Evolutionary conservation across 805 yeast species (phyloP).

Genomic region (Kluyveromyces lactis): DNA sequence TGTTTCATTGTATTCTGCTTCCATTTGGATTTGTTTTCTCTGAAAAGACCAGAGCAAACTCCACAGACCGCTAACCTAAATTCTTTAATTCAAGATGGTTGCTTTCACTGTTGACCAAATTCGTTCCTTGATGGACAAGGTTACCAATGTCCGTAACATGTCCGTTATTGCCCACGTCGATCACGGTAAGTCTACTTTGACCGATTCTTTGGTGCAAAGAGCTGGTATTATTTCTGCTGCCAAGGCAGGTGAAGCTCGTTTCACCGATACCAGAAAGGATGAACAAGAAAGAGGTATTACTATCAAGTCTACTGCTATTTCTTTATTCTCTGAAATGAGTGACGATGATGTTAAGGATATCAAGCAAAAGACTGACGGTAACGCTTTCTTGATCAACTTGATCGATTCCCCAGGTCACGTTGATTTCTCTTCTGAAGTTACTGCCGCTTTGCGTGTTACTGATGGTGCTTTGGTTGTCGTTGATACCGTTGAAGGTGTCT

Average conservation of each 20-base stretch:
- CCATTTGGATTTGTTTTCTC: no score
- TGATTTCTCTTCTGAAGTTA: conserved; percentile 99
- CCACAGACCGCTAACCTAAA: conserved; percentile 11
- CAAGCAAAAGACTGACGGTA: conserved; percentile 81
- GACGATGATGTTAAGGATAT: conserved; percentile 80
- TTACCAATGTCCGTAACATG: conserved; percentile 99
- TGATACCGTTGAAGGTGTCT: conserved; percentile 99
- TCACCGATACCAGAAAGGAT: conserved; percentile 99
- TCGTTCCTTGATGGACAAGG: conserved; percentile 99
- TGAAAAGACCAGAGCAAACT: not conserved
- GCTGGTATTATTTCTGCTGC: conserved; percentile 99
- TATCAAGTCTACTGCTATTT: conserved; percentile 97
- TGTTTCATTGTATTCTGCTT: no score
- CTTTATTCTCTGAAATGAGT: conserved; percentile 80
- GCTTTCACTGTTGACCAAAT: conserved; percentile 76
- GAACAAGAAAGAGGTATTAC: conserved; percentile 99
- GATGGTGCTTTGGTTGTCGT: conserved; percentile 99
- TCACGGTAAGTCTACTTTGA: conserved; percentile 99
- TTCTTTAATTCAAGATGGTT: conserved; percentile 22
- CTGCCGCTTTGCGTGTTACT: conserved; percentile 99
- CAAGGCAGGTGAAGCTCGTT: conserved; percentile 99
- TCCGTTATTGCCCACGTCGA: conserved; percentile 99
- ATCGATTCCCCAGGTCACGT: conserved; percentile 99
- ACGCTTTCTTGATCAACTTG: conserved; percentile 93
- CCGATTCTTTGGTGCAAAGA: conserved; percentile 97